Base-by-base conservation (phyloP, 2,329 filamentous ascomycete genomes). In the Ceratocystis huliohia region DNA sequence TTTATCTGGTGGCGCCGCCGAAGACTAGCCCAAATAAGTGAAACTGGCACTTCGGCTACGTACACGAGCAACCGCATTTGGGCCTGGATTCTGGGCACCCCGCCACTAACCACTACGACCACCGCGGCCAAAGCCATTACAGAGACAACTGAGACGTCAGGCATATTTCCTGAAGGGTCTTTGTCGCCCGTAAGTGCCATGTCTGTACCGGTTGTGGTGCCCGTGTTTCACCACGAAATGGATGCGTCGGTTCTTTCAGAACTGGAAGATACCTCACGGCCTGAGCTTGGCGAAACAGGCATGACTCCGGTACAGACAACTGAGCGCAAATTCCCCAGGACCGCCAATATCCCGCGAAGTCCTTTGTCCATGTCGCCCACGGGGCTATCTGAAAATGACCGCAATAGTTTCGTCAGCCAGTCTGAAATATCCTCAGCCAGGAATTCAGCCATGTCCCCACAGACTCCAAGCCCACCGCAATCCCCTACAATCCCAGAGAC, bases 31-130 rank as follows among this genome's bases (percentile, higher is more conserved):
- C 74, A 73, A 65, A 73, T 75, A 44, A 73, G 73, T 50, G 73
- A 74, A 56, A 73, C 75, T 68, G 76, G 77, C 1, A 74, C 74
- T 2, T 74, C 75, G 3, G 79, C 78, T 0, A 78, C 81, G 48
- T 79, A 82, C 56, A 76, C 76, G 30, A 76, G 78, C 50, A 75
- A 76, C 65, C 77, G 78, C 45, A 80, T 85, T 70, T 71, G 78
- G 10, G 78, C 76, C 1, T 85, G 83, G 83, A 77, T 84, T 65
- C 76, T 76, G 64, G 78, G 77, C 7, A 62, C 56, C 17, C 33
- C 56, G 15, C 17, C 45, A 44, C 22, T 48, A 17, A 25, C 5
- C 17, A 13, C 33, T 10, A 78, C 81, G 64, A 71, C 73, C 1
- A 72, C 69, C 30, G 68, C 68, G 61, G 74, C 75, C 59, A 83